These are phyloP conservation scores for Suhomyces vadensis DNA, from an alignment of 805 yeast genomes.

Conservation along the genomic window DNA sequence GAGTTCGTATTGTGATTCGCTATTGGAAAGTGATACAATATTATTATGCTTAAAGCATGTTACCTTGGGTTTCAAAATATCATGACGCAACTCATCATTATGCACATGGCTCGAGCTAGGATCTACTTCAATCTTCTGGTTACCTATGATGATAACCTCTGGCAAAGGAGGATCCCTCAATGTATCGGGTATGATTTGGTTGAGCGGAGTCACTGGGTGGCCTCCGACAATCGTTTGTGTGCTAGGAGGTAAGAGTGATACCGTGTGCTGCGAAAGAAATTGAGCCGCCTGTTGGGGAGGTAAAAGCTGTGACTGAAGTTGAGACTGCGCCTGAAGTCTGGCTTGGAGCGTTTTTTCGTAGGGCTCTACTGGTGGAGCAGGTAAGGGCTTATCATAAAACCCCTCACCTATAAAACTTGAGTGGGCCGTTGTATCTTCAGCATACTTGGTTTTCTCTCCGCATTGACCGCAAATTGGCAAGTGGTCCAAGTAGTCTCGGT, in stretches of 20 bases:
- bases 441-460: constrained; percentile 14
- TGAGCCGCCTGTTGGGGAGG: background rate
- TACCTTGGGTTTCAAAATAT: constrained; percentile 13
- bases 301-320: background rate
- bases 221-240: background rate
- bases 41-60: constrained; percentile 8
- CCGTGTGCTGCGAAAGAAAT: background rate
- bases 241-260: background rate
- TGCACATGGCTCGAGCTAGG: background rate
- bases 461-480: constrained; percentile 18
- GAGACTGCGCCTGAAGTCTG: background rate
- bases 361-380: constrained; percentile 5
- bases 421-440: constrained; percentile 8
- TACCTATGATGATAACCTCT: background rate
- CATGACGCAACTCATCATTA: constrained; percentile 2
- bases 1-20: constrained; percentile 11
- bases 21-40: constrained; percentile 5
- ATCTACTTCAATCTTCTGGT: constrained; percentile 2
- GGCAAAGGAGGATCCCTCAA: constrained; percentile 10
- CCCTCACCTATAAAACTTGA: constrained; percentile 5
- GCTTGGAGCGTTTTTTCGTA: background rate
- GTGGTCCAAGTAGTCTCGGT: constrained; percentile 10
- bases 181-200: constrained; percentile 16
- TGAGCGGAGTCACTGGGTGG: constrained; percentile 15
- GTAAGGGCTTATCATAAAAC: constrained; percentile 8